phyloP scores from a whole-genome alignment of 202 grass and related monocot species.

The Panicum virgatum region DNA sequence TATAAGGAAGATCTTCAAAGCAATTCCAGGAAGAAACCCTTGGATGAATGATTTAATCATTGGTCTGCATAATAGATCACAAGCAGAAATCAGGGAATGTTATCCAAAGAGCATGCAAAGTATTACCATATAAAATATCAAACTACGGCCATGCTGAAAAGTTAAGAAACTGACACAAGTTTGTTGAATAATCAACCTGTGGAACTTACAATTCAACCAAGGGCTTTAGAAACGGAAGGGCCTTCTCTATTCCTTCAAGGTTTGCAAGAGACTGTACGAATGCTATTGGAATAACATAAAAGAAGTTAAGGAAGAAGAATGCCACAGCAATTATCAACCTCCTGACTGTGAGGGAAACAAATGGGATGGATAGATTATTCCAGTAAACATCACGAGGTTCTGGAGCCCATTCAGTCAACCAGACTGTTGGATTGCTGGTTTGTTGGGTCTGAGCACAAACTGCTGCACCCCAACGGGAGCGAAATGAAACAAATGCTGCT shows the following conservation, averaged over 20 bases:
- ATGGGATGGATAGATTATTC: constrained; percentile 89
- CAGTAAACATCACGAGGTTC: constrained; percentile 96
- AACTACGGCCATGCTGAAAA: constrained; percentile 14
- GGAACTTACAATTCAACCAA: constrained; percentile 78
- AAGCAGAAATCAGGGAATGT: constrained; percentile 38
- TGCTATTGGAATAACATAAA: constrained; percentile 76
- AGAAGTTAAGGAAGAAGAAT: constrained; percentile 95
- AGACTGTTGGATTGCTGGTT: constrained; percentile 81
- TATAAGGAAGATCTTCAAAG: constrained; percentile 93
- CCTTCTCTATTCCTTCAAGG: constrained; percentile 85
- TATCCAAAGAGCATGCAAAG: constrained; percentile 36
- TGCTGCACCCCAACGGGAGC: constrained; percentile 82
- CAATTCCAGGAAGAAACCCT: constrained; percentile 94
- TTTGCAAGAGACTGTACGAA: constrained; percentile 90
- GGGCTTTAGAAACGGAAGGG: constrained; percentile 70
- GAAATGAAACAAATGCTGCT: constrained; percentile 92
- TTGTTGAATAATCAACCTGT: background rate
- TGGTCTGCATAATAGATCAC: constrained; percentile 43
- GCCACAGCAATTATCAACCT: constrained; percentile 78
- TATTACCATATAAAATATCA: constrained; percentile 1
- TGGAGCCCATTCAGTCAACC: constrained; percentile 97
- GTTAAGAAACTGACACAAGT: constrained; percentile 8
- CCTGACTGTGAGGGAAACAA: constrained; percentile 74
- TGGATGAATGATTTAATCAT: constrained; percentile 87
- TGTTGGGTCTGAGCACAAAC: constrained; percentile 98